phyloP scores from a whole-genome alignment of 1,284 basidiomycete species.

The Apiotrichum domesticum region DNA sequence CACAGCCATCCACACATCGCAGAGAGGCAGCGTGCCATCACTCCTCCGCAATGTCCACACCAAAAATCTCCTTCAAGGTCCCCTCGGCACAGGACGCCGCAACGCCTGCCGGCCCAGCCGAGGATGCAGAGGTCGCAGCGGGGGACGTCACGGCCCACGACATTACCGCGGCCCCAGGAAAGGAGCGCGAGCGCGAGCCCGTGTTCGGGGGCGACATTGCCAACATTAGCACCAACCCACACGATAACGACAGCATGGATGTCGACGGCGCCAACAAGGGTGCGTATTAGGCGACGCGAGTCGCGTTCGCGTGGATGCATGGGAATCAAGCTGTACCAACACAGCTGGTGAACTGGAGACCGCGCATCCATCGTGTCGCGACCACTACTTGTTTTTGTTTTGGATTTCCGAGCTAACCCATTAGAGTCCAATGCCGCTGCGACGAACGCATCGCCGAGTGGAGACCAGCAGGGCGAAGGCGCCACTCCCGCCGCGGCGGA shows the following conservation, averaged over 20 bases:
- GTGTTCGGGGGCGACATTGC: conserved; percentile 43
- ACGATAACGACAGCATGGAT: conserved; percentile 25
- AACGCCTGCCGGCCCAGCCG: not conserved
- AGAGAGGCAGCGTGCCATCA: no score
- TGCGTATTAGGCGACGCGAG: conserved; percentile 9
- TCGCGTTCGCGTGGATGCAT: not conserved
- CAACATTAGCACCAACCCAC: conserved; percentile 34
- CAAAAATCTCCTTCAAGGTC: conserved; percentile 40
- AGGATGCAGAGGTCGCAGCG: conserved; percentile 16
- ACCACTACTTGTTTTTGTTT: no score
- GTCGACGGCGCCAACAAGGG: conserved; percentile 25
- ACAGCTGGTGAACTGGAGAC: no score
- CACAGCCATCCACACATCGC: no score
- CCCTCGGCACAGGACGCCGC: conserved; percentile 14
- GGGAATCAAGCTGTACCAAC: not conserved
- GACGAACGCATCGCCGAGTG: conserved; percentile 9
- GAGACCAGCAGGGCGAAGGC: conserved; percentile 12
- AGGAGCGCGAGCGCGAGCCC: conserved; percentile 47
- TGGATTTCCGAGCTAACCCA: not conserved
- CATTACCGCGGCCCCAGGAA: conserved; percentile 42
- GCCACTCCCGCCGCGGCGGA: conserved; percentile 23
- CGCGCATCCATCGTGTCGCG: no score
- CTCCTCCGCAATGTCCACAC: conserved; percentile 34
- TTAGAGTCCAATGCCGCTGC: conserved; percentile 11
- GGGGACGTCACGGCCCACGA: conserved; percentile 43